Conservation (phyloP, 2,329 filamentous ascomycete species). For the Bipolaris victoriae region DNA sequence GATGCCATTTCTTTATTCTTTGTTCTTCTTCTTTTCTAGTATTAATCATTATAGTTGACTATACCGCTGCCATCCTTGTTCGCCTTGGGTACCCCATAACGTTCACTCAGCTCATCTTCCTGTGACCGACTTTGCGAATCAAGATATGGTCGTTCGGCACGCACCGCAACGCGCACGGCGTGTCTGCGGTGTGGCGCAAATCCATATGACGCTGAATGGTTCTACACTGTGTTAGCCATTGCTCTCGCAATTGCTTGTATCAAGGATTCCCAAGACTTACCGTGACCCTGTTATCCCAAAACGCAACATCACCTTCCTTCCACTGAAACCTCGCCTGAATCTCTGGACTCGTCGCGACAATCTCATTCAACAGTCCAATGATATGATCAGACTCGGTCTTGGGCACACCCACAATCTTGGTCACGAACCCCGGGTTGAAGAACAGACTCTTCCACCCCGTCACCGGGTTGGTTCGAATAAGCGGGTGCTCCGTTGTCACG, state of each 20-base stretch:
- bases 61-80: conserved; percentile 63
- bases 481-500: conserved; percentile 61
- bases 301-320: conserved; percentile 68
- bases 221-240: conserved; percentile 41
- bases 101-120: conserved; percentile 59
- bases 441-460: conserved; percentile 68
- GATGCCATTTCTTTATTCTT: background rate
- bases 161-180: conserved; percentile 57
- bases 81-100: conserved; percentile 57
- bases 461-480: conserved; percentile 65
- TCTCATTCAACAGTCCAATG: conserved; percentile 59
- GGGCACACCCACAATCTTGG: conserved; percentile 63
- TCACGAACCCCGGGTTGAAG: conserved; percentile 65
- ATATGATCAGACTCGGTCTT: conserved; percentile 62
- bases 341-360: conserved; percentile 67
- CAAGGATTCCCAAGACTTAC: conserved; percentile 37
- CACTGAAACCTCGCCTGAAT: conserved; percentile 71
- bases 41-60: conserved; percentile 63
- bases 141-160: conserved; percentile 56
- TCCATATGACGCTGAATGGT: conserved; percentile 63
- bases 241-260: background rate
- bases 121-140: conserved; percentile 57
- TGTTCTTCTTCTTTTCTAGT: too few species aligned
- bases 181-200: conserved; percentile 64
- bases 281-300: conserved; percentile 70